Percentiles rank a stretch among this genome's conserved stretches.
Evolutionary conservation across 441 rosid genomes (phyloP).

Genomic region (Raphanus hybrid): DNA sequence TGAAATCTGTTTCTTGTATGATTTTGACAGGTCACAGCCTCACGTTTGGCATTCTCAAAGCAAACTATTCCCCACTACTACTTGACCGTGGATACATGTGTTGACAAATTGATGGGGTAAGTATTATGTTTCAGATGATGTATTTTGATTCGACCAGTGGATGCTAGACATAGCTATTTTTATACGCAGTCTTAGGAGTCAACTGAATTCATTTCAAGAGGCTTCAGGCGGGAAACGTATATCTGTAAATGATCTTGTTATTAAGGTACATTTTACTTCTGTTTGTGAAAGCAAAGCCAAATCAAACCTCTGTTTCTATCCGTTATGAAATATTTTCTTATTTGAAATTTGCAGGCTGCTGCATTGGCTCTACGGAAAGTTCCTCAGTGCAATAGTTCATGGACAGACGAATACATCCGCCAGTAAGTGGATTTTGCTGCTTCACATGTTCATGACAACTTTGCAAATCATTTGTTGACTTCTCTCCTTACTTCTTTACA

Average conservation of each 20-base stretch:
- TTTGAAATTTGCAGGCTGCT: slow-evolving; percentile 66
- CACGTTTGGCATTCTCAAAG: slow-evolving; percentile 85
- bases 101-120: slow-evolving; percentile 76
- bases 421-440: slow-evolving; percentile 65
- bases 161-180: slow-evolving; percentile 29
- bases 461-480: slow-evolving; percentile 25
- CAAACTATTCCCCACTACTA: slow-evolving; percentile 97
- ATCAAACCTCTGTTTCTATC: neutral
- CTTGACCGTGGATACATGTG: slow-evolving; percentile 87
- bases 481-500: slow-evolving; percentile 35
- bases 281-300: slow-evolving; percentile 2
- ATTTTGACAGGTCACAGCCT: slow-evolving; percentile 75
- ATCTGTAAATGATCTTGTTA: slow-evolving; percentile 91
- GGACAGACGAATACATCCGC: slow-evolving; percentile 91
- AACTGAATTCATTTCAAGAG: slow-evolving; percentile 84
- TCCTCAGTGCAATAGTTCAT: slow-evolving; percentile 98
- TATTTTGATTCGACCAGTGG: neutral
- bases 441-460: slow-evolving; percentile 7
- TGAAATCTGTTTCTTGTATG: slow-evolving; percentile 32
- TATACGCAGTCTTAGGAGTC: slow-evolving; percentile 71
- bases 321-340: no score
- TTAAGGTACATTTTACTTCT: slow-evolving; percentile 61
- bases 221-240: slow-evolving; percentile 87
- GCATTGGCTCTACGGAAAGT: slow-evolving; percentile 90
- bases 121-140: slow-evolving; percentile 33